These are phyloP conservation scores for Trametes meyenii DNA, from an alignment of 768 basidiomycete genomes.

Conservation along the genomic window DNA sequence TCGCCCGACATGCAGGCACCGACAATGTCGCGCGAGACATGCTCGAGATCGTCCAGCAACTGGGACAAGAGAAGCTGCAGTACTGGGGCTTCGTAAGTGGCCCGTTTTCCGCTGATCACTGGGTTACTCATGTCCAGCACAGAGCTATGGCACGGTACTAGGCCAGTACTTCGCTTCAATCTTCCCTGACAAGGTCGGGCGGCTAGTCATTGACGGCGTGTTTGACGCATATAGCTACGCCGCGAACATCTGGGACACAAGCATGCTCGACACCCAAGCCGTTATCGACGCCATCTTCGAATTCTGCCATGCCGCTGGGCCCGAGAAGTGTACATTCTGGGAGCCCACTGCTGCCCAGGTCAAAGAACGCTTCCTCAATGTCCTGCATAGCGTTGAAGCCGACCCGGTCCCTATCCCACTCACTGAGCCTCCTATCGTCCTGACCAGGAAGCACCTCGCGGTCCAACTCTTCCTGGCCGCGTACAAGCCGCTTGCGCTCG, in stretches of 20 bases:
- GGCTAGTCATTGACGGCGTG: constrained; percentile 37
- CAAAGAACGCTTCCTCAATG: constrained; percentile 18
- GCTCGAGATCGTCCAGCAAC: constrained; percentile 33
- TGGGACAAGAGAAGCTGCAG: constrained; percentile 34
- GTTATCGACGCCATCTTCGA: constrained; percentile 22
- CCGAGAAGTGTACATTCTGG: constrained; percentile 29
- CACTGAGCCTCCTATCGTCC: constrained; percentile 18
- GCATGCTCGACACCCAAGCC: constrained; percentile 30
- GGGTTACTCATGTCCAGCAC: neutral
- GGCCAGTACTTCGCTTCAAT: constrained; percentile 35
- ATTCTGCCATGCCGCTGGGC: constrained; percentile 31
- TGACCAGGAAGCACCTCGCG: constrained; percentile 18
- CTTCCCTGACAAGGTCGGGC: constrained; percentile 37
- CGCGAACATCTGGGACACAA: constrained; percentile 25
- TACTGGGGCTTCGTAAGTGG: constrained; percentile 35
- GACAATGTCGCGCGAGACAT: constrained; percentile 35
- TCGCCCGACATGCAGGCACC: constrained; percentile 31
- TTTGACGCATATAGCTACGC: constrained; percentile 31
- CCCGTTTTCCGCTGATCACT: neutral
- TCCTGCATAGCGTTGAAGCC: constrained; percentile 9
- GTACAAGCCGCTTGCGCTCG: constrained; percentile 14
- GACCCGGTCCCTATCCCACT: constrained; percentile 17
- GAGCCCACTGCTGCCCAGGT: constrained; percentile 27
- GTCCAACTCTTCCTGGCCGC: constrained; percentile 15
- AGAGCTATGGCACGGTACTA: constrained; percentile 25